Conservation (phyloP, 768 basidiomycete genomes). For the Tricholoma saponaceum region DNA sequence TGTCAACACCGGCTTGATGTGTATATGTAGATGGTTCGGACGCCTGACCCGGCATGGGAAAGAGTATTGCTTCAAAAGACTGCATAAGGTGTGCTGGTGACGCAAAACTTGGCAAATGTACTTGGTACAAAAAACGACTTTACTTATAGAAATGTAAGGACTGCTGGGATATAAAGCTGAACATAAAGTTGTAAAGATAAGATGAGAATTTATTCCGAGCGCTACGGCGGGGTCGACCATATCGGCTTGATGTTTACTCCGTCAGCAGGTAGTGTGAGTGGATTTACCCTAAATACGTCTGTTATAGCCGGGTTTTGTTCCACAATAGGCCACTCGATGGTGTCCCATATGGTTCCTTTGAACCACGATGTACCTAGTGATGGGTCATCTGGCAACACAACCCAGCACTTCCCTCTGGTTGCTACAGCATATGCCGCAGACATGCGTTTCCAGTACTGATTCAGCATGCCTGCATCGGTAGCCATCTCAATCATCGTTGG, state of each 20-base stretch:
- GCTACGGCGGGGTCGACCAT: neutral
- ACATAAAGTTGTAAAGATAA: too few relatives aligned
- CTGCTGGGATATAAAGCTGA: too few relatives aligned
- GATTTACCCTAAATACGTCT: constrained; percentile 5
- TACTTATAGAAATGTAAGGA: too few relatives aligned
- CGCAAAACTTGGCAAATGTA: too few relatives aligned
- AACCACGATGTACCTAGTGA: constrained; percentile 2
- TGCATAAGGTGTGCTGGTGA: too few relatives aligned
- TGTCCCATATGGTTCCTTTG: constrained; percentile 6
- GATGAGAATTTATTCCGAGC: neutral
- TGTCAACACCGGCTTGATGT: too few relatives aligned
- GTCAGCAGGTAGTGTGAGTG: neutral
- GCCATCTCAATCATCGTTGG: neutral
- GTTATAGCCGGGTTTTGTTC: constrained; percentile 4
- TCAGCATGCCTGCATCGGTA: neutral
- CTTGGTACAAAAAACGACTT: too few relatives aligned
- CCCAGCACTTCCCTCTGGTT: neutral
- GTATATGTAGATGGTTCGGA: too few relatives aligned
- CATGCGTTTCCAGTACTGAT: neutral
- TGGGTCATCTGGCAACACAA: neutral
- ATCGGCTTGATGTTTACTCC: neutral
- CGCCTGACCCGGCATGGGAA: too few relatives aligned
- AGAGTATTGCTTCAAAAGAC: too few relatives aligned
- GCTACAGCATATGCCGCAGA: neutral
- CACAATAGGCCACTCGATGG: constrained; percentile 8